Percentiles rank a stretch among this genome's conserved stretches.
phyloP scores from a whole-genome alignment of 306 rosid genomes.

The Cyclanthera cordifolia region DNA sequence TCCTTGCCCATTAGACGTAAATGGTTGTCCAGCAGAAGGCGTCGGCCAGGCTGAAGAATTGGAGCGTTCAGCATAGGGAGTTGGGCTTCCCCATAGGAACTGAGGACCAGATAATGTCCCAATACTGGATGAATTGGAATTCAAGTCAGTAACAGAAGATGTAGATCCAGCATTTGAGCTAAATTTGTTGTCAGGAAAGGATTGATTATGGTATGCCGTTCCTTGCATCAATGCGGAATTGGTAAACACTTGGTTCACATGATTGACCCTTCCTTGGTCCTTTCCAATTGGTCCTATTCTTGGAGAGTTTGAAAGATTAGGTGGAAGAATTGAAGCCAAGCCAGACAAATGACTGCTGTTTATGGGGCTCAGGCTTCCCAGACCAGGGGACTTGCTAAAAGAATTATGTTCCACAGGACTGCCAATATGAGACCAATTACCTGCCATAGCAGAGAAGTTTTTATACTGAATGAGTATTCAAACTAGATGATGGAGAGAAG shows the following conservation, averaged over 20 bases:
- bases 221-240: constrained; percentile 41
- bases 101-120: constrained; percentile 85
- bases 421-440: constrained; percentile 67
- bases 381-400: constrained; percentile 58
- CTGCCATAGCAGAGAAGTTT: constrained; percentile 21
- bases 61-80: constrained; percentile 46
- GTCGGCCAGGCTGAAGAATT: constrained; percentile 64
- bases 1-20: constrained; percentile 58
- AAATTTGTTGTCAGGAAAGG: constrained; percentile 56
- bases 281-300: constrained; percentile 87
- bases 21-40: constrained; percentile 47
- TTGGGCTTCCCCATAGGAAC: constrained; percentile 93
- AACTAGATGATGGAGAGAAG: neutral
- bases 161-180: constrained; percentile 51
- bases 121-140: constrained; percentile 46
- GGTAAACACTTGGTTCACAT: constrained; percentile 33
- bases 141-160: constrained; percentile 44
- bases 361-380: constrained; percentile 55
- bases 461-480: neutral
- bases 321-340: constrained; percentile 71
- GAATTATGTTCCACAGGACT: constrained; percentile 72
- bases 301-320: constrained; percentile 47
- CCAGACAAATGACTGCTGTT: constrained; percentile 61
- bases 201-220: constrained; percentile 42
- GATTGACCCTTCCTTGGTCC: constrained; percentile 59